Conservation (phyloP, 163 green algal species). For the Chloromonas sp. region DNA sequence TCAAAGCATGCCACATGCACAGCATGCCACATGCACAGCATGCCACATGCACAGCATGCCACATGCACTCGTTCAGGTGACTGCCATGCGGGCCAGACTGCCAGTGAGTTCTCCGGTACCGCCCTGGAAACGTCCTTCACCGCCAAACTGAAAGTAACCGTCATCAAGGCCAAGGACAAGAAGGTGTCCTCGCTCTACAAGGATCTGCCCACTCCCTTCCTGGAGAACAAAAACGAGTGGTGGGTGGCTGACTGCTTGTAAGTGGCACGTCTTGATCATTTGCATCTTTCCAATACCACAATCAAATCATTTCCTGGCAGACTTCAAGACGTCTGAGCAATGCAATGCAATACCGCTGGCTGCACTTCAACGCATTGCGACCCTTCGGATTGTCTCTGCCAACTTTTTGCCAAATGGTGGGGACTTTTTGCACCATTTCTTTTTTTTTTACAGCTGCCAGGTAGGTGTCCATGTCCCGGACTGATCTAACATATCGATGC, state of each 20-base stretch:
- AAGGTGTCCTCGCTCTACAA: slow-evolving; percentile 4
- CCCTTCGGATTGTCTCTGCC: too few species aligned
- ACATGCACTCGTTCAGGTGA: background rate
- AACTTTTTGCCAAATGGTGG: too few species aligned
- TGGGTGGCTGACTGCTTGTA: background rate
- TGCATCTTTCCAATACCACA: background rate
- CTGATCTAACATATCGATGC: too few species aligned
- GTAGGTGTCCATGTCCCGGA: too few species aligned
- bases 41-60: too few species aligned
- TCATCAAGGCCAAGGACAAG: background rate
- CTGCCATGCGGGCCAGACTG: slow-evolving; percentile 11
- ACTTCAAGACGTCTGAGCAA: too few species aligned
- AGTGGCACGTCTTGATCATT: background rate
- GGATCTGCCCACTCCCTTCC: slow-evolving; percentile 5
- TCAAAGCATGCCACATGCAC: too few species aligned
- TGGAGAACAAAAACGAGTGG: slow-evolving; percentile 13
- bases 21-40: too few species aligned
- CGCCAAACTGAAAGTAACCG: background rate
- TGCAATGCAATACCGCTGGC: too few species aligned
- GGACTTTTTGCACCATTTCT: too few species aligned
- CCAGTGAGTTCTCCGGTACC: slow-evolving; percentile 2
- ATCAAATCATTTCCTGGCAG: background rate
- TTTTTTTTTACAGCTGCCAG: too few species aligned
- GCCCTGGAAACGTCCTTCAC: slow-evolving; percentile 9
- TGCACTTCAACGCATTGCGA: too few species aligned